phyloP scores from a whole-genome alignment of 1,284 basidiomycete genomes.

The Sphaerobolus stellatus region DNA sequence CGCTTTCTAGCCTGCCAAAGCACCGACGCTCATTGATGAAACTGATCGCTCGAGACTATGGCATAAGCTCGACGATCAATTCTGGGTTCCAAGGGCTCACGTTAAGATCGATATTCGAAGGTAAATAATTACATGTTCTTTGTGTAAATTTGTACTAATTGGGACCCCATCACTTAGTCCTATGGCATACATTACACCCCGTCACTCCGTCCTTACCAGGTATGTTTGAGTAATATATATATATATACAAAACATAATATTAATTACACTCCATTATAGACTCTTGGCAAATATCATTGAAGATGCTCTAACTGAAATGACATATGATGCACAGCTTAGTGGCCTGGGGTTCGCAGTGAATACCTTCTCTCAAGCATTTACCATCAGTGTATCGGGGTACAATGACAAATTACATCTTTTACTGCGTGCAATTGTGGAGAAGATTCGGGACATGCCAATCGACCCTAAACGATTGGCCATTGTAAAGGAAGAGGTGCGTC shows the following conservation, averaged over 20 bases:
- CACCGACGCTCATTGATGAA: conserved; percentile 76
- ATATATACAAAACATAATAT: too few relatives aligned
- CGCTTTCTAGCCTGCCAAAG: conserved; percentile 57
- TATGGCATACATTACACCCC: conserved; percentile 53
- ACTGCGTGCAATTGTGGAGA: conserved; percentile 73
- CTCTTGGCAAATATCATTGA: conserved; percentile 86
- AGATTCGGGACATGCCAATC: conserved; percentile 68
- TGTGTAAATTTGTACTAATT: conserved; percentile 7
- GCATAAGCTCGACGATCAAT: conserved; percentile 96
- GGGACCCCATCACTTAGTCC: conserved; percentile 42
- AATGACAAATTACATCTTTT: conserved; percentile 90
- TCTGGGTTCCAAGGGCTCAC: conserved; percentile 86
- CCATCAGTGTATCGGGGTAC: conserved; percentile 79
- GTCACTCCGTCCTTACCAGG: conserved; percentile 63
- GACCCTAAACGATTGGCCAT: conserved; percentile 75
- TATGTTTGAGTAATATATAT: too few relatives aligned
- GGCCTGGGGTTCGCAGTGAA: conserved; percentile 81
- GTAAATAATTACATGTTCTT: conserved; percentile 8
- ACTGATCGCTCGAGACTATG: conserved; percentile 75
- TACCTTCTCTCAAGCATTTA: conserved; percentile 67
- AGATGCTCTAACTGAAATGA: conserved; percentile 87
- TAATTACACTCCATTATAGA: too few relatives aligned
- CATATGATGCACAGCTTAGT: conserved; percentile 92
- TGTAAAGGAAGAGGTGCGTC: conserved; percentile 79
- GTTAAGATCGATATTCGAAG: conserved; percentile 42